Percentiles rank a stretch among this genome's conserved stretches.
phyloP scores from a whole-genome alignment of 139 green algal genomes.

The Micractinium sp. region DNA sequence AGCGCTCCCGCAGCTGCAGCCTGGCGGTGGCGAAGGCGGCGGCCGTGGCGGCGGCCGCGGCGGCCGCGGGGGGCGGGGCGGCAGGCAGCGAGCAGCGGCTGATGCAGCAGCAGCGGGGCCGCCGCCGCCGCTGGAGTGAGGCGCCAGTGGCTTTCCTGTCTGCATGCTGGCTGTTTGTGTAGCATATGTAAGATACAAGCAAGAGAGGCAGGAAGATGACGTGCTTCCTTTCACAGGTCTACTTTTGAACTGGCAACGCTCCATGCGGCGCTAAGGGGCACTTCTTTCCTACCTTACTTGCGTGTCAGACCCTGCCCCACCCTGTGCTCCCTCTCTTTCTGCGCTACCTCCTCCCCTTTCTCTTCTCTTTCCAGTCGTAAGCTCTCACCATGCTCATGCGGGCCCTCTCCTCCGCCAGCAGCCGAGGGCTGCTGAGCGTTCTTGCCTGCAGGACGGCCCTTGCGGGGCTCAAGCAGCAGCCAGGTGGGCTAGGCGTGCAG shows the following conservation, averaged over 20 bases:
- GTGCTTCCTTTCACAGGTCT: too few species aligned
- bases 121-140: neutral
- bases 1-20: slow-evolving; percentile 16
- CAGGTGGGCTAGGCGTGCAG: neutral
- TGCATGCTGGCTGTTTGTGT: neutral
- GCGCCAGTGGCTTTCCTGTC: neutral
- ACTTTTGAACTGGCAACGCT: too few species aligned
- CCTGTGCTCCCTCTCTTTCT: too few species aligned
- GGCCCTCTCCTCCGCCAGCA: too few species aligned
- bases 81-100: neutral
- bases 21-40: neutral
- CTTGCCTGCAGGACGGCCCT: neutral
- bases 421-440: neutral
- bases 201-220: neutral
- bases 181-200: neutral
- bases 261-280: too few species aligned
- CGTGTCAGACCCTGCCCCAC: too few species aligned
- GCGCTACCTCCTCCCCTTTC: too few species aligned
- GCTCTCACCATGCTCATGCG: too few species aligned
- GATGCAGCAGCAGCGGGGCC: neutral
- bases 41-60: neutral
- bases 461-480: neutral
- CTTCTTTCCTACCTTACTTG: too few species aligned
- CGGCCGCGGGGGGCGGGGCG: neutral
- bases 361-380: too few species aligned